Percentiles rank a stretch among this genome's conserved stretches.
Conservation (phyloP, 208 protist species). For the Ichthyophonus hoferi region DNA sequence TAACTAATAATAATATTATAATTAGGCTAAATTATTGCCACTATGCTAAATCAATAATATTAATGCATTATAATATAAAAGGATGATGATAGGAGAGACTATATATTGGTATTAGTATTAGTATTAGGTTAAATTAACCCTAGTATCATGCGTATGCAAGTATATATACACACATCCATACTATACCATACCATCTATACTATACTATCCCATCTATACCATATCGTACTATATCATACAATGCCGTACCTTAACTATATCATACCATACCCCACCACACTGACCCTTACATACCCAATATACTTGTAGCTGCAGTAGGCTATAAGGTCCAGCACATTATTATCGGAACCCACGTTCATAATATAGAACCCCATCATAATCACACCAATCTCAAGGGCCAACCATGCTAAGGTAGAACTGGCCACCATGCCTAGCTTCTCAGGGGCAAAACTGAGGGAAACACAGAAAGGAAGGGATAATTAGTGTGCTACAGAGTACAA, state of each 20-base stretch:
- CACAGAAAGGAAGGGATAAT: too few relatives aligned
- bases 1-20: too few relatives aligned
- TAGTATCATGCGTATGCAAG: background rate
- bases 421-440: slow-evolving; percentile 36
- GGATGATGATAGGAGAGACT: background rate
- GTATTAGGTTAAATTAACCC: background rate
- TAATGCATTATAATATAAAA: background rate
- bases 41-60: background rate
- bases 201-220: background rate
- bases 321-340: slow-evolving; percentile 18
- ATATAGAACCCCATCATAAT: slow-evolving; percentile 30
- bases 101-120: background rate
- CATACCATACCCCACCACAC: background rate
- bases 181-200: background rate
- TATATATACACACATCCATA: background rate
- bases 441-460: slow-evolving; percentile 29
- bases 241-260: background rate
- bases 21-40: background rate
- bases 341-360: slow-evolving; percentile 21
- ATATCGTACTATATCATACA: background rate
- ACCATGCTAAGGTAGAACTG: slow-evolving; percentile 28
- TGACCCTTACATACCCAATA: too few relatives aligned
- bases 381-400: slow-evolving; percentile 14
- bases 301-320: slow-evolving; percentile 46
- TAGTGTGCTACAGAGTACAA: too few relatives aligned